A percentile compares a stretch with the other conserved stretches of the same genome.
phyloP scores from a whole-genome alignment of 495 filamentous ascomycete species.

The Podospora pseudoanserina region DNA sequence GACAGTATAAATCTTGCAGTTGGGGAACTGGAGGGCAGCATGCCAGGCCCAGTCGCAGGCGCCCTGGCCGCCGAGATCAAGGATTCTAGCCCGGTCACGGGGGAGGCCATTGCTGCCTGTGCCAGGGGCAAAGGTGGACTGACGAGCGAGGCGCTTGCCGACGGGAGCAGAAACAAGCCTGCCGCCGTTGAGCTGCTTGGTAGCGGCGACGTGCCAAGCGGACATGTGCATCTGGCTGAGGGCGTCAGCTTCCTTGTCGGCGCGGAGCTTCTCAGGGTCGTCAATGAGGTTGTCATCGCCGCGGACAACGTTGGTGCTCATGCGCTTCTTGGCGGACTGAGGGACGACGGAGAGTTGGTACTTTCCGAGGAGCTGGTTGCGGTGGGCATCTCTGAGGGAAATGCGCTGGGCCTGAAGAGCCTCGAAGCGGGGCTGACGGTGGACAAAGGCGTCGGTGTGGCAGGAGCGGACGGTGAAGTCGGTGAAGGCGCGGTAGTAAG shows the following conservation, averaged over 20 bases:
- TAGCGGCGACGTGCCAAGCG: constrained; percentile 77
- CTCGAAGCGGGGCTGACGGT: constrained; percentile 81
- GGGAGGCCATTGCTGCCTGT: constrained; percentile 37
- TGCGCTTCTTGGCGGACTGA: constrained; percentile 53
- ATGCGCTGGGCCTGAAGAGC: constrained; percentile 80
- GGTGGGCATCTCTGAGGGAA: constrained; percentile 57
- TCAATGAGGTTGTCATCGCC: constrained; percentile 52
- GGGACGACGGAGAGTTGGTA: constrained; percentile 61
- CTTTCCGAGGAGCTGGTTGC: constrained; percentile 71
- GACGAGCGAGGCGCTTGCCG: constrained; percentile 52
- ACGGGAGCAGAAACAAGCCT: constrained; percentile 75
- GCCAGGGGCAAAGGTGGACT: constrained; percentile 44
- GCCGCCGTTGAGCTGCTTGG: constrained; percentile 74
- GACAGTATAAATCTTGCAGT: constrained; percentile 82
- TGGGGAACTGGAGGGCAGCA: constrained; percentile 75
- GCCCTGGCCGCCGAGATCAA: constrained; percentile 84
- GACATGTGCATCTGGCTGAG: constrained; percentile 67
- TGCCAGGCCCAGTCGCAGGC: constrained; percentile 96
- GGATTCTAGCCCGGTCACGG: constrained; percentile 59
- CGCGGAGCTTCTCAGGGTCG: constrained; percentile 58
- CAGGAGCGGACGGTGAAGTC: constrained; percentile 57
- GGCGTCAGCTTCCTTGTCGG: constrained; percentile 77
- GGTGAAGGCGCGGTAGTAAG: constrained; percentile 90
- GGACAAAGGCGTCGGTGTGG: constrained; percentile 71
- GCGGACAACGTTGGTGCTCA: constrained; percentile 56